Percentiles rank a stretch among this genome's conserved stretches.
Evolutionary conservation across 129 eudicot species (phyloP).

Genomic region (Ambrosia trifida): DNA sequence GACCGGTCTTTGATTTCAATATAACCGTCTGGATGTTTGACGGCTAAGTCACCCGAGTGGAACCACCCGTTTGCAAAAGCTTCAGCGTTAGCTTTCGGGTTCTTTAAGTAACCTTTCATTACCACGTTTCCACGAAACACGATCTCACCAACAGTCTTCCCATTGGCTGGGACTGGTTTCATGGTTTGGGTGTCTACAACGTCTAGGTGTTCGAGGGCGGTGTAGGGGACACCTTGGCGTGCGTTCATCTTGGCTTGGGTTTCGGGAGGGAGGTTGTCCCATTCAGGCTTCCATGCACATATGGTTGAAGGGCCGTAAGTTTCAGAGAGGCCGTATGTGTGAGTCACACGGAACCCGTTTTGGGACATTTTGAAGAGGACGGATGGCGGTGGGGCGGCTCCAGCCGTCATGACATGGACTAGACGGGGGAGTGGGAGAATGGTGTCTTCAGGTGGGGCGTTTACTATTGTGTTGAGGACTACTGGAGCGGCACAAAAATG

Average conservation of each 20-base stretch:
- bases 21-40: constrained; percentile 77
- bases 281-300: constrained; percentile 91
- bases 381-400: constrained; percentile 88
- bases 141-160: constrained; percentile 74
- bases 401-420: constrained; percentile 82
- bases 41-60: constrained; percentile 79
- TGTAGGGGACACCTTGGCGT: constrained; percentile 69
- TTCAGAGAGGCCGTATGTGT: constrained; percentile 88
- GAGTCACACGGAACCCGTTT: constrained; percentile 71
- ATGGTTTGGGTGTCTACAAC: constrained; percentile 57
- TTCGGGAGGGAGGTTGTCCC: constrained; percentile 72
- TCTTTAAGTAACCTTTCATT: constrained; percentile 88
- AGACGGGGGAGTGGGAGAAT: constrained; percentile 71
- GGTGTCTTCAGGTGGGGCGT: constrained; percentile 60
- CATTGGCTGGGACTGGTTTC: constrained; percentile 74
- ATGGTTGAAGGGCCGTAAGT: constrained; percentile 81
- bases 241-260: constrained; percentile 65
- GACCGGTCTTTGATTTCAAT: constrained; percentile 85
- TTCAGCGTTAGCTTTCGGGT: constrained; percentile 74
- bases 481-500: constrained; percentile 97
- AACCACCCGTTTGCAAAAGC: constrained; percentile 81
- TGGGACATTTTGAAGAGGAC: constrained; percentile 66
- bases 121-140: constrained; percentile 81
- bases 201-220: constrained; percentile 58
- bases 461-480: constrained; percentile 76